Evolutionary conservation across 345 rosid species (phyloP), one percentile per base, ranked within the genome.

Genomic region (Heritiera fomes): DNA sequence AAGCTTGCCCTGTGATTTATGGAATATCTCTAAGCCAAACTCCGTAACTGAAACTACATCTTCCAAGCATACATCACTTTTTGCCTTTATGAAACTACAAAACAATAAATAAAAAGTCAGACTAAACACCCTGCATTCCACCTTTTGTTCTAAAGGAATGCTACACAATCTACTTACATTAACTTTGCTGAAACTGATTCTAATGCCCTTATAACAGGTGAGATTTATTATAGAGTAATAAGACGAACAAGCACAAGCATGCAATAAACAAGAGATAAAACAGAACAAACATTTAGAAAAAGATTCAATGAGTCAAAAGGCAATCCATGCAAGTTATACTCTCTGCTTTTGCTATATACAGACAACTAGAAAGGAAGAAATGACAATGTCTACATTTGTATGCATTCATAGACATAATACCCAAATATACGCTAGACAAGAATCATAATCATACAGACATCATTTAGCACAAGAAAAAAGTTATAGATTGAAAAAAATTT

Each of bases 1-100:
- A 78, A 96, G 92, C 87, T 92, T 92, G 80, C 87, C 78, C 80
- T 85, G 91, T 45, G 98, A 94, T 47, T 78, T 81, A 82, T 82
- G 86, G 86, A 96, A 93, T 84, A 96, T 78, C 38, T 89, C 89
- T 78, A 94, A 70, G 67, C 99, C 99, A 78, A 86, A 63, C 77
- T 90, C 89, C 60, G 91, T 88, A 49, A 96, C 85, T 45, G 88
- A 82, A 67, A 75, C 82, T 79, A 96, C 97, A 80, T 96, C 98
- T 71, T 92, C 94, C 82, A 94, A 77, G 32, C 85, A 81, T 74
- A 94, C 63, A 46, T 96, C 98, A 86, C 98, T 96, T 85, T 96
- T 96, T 2, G 99, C 98, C 85, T 91, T 96, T 46, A 90, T 85
- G 80, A 87, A 96, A 49, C 99, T 96, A 87, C 88, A 87, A 45